Evolutionary conservation across 345 rosid species (phyloP).

Genomic region (Rhodamnia argentea): DNA sequence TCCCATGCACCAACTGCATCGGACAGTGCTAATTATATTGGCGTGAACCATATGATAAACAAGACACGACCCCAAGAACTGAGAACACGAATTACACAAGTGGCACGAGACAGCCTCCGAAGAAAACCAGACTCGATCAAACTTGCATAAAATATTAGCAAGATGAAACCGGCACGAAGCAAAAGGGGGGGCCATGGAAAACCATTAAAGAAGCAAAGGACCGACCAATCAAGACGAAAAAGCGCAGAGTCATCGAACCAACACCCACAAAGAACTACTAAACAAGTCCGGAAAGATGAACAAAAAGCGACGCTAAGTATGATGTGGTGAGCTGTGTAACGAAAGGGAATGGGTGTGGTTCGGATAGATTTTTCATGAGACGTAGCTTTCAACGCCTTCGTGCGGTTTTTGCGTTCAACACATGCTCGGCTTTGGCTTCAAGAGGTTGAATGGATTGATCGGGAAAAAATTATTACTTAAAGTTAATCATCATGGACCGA

Average conservation of each 20-base stretch:
- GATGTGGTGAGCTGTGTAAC: neutral
- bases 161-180: neutral
- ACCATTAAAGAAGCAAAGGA: neutral
- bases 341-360: neutral
- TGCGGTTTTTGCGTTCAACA: neutral
- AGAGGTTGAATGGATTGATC: neutral
- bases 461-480: neutral
- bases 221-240: neutral
- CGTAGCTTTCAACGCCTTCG: slow-evolving; percentile 2
- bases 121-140: neutral
- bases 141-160: neutral
- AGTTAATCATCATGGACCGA: neutral
- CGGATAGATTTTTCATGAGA: neutral
- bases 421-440: neutral
- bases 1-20: neutral
- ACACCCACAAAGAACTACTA: neutral
- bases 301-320: neutral
- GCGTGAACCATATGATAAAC: neutral
- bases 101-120: neutral
- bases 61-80: neutral
- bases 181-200: neutral
- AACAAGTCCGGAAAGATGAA: neutral
- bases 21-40: neutral
- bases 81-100: neutral
- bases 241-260: neutral